Base-by-base conservation (phyloP, 441 rosid species). In the Hura crepitans region DNA sequence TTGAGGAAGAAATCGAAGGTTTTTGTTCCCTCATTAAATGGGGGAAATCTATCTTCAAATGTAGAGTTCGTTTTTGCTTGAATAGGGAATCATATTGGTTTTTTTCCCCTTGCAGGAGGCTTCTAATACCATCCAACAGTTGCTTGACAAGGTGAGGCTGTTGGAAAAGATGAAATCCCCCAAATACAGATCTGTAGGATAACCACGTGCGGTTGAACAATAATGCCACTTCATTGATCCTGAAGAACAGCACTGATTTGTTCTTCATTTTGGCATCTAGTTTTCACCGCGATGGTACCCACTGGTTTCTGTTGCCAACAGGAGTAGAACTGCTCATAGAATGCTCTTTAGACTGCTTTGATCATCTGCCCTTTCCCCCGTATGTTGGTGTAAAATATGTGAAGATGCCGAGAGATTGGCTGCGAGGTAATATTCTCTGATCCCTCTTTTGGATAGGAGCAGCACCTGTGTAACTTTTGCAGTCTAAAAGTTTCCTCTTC, bases 1-100 rank as follows among this genome's bases (percentile, higher is more conserved):
- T 79, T 95, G 82, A 83, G 85, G 68, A 80, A 79, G 61, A 84
- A 83, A 78, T 70, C 83, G 39, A 79, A 87, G 93, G 97, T 93
- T 12, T 47, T 62, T 28, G 28, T 66, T 46, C 15, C 20, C 27
- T 28, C 17, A 0, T 7, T 13, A n/a, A 1, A 12, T 25, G 61
- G 51, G 60, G 30, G 2, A 53, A 60, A 42, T 33, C 10, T 22
- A 17, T 39, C 15, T 5, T 27, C 1, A 47, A 56, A 25, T 50
- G 11, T 35, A 39, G 35, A 9, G 27, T 12, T 11, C 13, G 10
- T 11, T 60, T 27, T 64, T 69, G 25, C 28, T 15, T n/a, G 31
- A n/a, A 37, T 30, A 8, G 20, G 43, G 55, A 33, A 23, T 70
- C 51, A 66, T 22, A 57, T 30, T 58, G 25, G 30, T 45, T 60